Evolutionary conservation across 2,329 filamentous ascomycete species (phyloP).

Genomic region (Beauveria asiatica): DNA sequence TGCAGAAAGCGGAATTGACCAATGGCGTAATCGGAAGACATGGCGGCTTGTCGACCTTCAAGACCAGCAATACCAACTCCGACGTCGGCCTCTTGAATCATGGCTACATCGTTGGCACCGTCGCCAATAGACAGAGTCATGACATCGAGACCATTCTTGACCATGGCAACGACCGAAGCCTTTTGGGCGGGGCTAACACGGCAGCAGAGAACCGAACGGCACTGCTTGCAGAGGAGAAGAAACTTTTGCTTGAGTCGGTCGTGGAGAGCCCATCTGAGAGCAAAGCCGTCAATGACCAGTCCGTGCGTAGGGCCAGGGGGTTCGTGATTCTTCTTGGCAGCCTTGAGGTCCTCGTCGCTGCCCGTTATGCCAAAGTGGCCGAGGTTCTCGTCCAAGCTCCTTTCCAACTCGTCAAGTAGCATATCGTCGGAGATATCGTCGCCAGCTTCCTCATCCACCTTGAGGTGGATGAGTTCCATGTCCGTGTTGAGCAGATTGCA

Average conservation of each 20-base stretch:
- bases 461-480: constrained; percentile 91
- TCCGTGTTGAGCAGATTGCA: constrained; percentile 96
- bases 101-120: constrained; percentile 91
- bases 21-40: constrained; percentile 94
- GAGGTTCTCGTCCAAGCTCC: constrained; percentile 67
- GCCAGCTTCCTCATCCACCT: constrained; percentile 65
- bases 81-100: constrained; percentile 97
- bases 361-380: constrained; percentile 69
- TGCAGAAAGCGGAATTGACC: constrained; percentile 88
- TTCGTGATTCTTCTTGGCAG: constrained; percentile 74
- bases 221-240: constrained; percentile 89
- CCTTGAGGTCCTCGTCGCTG: constrained; percentile 73
- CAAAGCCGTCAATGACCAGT: constrained; percentile 90
- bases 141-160: constrained; percentile 88
- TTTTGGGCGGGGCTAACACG: constrained; percentile 96
- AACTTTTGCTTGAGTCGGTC: constrained; percentile 85
- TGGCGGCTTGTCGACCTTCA: constrained; percentile 85
- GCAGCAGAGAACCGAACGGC: constrained; percentile 92
- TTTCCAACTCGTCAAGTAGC: constrained; percentile 51
- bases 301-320: constrained; percentile 83
- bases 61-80: constrained; percentile 91
- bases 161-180: constrained; percentile 91
- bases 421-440: constrained; percentile 37
- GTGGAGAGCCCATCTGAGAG: constrained; percentile 77
- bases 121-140: constrained; percentile 93